Conservation (phyloP, 352 stramenopile species). For the Phytophthora hibernalis region DNA sequence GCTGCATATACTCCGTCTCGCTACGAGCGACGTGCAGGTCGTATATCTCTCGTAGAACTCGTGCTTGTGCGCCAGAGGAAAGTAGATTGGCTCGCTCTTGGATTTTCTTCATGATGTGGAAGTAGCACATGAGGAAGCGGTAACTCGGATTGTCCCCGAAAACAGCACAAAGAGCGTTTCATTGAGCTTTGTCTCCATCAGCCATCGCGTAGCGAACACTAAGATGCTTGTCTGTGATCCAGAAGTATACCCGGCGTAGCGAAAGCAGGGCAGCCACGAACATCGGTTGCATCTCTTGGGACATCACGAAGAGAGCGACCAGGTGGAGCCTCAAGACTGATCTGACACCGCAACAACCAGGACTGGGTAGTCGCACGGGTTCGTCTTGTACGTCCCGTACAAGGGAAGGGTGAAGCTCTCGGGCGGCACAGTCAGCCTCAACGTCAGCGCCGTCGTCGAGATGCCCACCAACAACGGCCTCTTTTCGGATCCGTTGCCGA, state of each 20-base stretch:
- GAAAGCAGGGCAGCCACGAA: neutral
- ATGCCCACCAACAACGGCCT: conserved; percentile 1
- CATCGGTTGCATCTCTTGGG: conserved; percentile 1
- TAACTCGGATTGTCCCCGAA: neutral
- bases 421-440: neutral
- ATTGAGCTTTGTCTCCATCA: conserved; percentile 2
- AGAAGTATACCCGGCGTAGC: neutral
- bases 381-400: conserved; percentile 12
- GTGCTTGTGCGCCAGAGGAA: conserved; percentile 3
- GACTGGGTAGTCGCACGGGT: conserved; percentile 7
- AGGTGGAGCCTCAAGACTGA: conserved; percentile 2
- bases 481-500: conserved; percentile 13
- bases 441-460: conserved; percentile 2
- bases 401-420: conserved; percentile 3
- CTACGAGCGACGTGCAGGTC: conserved; percentile 1
- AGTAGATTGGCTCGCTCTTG: conserved; percentile 7
- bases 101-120: conserved; percentile 6
- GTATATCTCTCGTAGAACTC: conserved; percentile 1
- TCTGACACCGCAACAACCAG: conserved; percentile 5
- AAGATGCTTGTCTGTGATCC: neutral
- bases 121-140: neutral
- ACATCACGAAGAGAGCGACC: conserved; percentile 1
- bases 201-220: conserved; percentile 18
- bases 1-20: neutral
- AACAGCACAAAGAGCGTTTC: conserved; percentile 10